These are phyloP conservation scores for Astragalus glycyphyllos DNA, from an alignment of 306 rosid genomes.

Conservation along the genomic window DNA sequence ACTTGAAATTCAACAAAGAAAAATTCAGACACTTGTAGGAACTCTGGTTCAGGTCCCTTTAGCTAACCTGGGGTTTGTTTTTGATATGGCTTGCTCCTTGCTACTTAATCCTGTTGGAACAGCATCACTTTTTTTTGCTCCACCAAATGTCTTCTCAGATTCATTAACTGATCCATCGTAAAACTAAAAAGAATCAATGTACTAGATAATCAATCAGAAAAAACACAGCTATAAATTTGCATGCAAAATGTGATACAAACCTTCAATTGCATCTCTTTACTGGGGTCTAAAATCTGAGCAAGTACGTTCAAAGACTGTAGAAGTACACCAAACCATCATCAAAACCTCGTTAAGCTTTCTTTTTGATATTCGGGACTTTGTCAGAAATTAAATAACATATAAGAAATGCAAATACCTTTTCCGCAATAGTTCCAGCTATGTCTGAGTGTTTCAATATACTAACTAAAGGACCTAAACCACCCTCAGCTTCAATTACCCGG, in stretches of 20 bases:
- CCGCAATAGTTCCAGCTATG: slow-evolving; percentile 53
- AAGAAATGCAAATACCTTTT: slow-evolving; percentile 59
- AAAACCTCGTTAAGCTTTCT: slow-evolving; percentile 27
- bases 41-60: slow-evolving; percentile 14
- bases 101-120: slow-evolving; percentile 43
- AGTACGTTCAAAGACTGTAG: slow-evolving; percentile 70
- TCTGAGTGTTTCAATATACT: slow-evolving; percentile 58
- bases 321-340: slow-evolving; percentile 46
- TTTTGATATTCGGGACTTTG: slow-evolving; percentile 24
- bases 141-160: slow-evolving; percentile 44
- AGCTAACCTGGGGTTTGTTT: slow-evolving; percentile 58
- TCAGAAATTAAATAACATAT: slow-evolving; percentile 17
- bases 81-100: slow-evolving; percentile 31
- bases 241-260: slow-evolving; percentile 54
- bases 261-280: slow-evolving; percentile 79
- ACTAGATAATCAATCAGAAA: slow-evolving; percentile 48
- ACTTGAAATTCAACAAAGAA: slow-evolving; percentile 23
- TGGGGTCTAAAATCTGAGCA: slow-evolving; percentile 76
- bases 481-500: slow-evolving; percentile 72
- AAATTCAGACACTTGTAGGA: slow-evolving; percentile 7
- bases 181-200: slow-evolving; percentile 72
- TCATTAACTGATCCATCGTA: slow-evolving; percentile 70
- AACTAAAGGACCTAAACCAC: slow-evolving; percentile 65
- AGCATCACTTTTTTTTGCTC: slow-evolving; percentile 36
- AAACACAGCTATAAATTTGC: slow-evolving; percentile 36